Percentiles rank a stretch among this genome's conserved stretches.
These are phyloP conservation scores for Vitis vinifera DNA, from an alignment of 164 flowering plant genomes.

Conservation along the genomic window DNA sequence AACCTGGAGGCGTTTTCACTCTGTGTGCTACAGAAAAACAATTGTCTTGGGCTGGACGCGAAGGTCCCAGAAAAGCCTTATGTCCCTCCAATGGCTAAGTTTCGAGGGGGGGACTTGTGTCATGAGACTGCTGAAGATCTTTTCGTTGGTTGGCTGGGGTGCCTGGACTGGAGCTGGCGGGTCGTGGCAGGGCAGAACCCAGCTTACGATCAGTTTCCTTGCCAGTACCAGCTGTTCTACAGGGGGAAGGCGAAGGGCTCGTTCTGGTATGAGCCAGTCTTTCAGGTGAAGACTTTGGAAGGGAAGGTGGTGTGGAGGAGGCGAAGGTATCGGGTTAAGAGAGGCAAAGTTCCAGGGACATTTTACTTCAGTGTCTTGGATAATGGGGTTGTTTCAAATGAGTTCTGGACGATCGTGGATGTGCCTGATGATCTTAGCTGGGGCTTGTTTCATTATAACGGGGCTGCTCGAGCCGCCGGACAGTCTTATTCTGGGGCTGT, in stretches of 20 bases:
- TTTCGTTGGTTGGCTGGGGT: conserved; percentile 91
- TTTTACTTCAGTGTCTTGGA: conserved; percentile 85
- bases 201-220: conserved; percentile 98
- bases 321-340: conserved; percentile 77
- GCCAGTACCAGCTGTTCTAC: conserved; percentile 93
- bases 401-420: conserved; percentile 91
- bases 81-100: conserved; percentile 63
- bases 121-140: conserved; percentile 90
- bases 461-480: conserved; percentile 93
- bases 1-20: conserved; percentile 83
- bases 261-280: conserved; percentile 97
- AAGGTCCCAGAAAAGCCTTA: conserved; percentile 69
- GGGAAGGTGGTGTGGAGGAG: conserved; percentile 88
- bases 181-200: conserved; percentile 97
- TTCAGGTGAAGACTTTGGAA: conserved; percentile 78
- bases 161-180: conserved; percentile 92
- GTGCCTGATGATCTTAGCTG: conserved; percentile 82
- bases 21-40: conserved; percentile 84
- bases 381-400: conserved; percentile 96
- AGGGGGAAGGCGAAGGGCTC: conserved; percentile 90
- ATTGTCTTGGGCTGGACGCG: conserved; percentile 86
- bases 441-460: conserved; percentile 89
- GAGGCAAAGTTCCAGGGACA: conserved; percentile 69
- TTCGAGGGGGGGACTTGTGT: conserved; percentile 54
- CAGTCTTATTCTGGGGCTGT: conserved; percentile 97